Percentiles rank a stretch among this genome's conserved stretches.
Evolutionary conservation across 1,139 yeast species (phyloP).

Genomic region (Geotrichum restrictum): DNA sequence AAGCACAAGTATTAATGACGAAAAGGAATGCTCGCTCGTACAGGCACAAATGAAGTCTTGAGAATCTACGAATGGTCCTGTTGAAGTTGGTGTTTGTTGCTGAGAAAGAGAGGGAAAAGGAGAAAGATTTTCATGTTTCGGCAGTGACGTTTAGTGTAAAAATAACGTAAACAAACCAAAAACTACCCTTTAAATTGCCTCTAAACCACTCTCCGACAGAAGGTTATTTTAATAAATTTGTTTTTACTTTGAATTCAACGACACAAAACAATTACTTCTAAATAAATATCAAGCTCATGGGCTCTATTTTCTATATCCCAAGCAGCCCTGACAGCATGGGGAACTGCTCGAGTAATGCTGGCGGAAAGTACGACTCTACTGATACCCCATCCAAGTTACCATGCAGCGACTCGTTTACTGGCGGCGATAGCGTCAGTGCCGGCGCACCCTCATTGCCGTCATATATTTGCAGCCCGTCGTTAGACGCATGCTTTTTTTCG

Average conservation of each 20-base stretch:
- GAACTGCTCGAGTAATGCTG: conserved; percentile 14
- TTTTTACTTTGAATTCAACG: no score
- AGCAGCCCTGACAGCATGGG: conserved; percentile 11
- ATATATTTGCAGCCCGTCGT: conserved; percentile 20
- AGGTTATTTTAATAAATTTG: not conserved
- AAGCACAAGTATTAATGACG: no score
- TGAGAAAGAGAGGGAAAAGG: not conserved
- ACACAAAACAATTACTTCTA: no score
- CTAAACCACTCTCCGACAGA: not conserved
- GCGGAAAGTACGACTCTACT: conserved; percentile 7
- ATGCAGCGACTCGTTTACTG: conserved; percentile 27
- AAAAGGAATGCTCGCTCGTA: no score
- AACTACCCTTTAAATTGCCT: not conserved
- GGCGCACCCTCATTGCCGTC: conserved; percentile 28
- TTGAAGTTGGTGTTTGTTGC: no score
- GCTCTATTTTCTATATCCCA: not conserved
- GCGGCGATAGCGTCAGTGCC: conserved; percentile 27
- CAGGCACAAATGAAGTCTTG: no score
- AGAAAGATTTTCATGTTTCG: not conserved
- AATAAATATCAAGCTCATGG: not conserved
- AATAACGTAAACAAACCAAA: not conserved
- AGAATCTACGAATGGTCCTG: no score
- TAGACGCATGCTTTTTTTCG: conserved; percentile 24
- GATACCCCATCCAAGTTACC: not conserved
- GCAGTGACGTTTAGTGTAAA: not conserved